Evolutionary conservation across 208 protist genomes (phyloP).

Genomic region (Plasmodiophora brassicae): DNA sequence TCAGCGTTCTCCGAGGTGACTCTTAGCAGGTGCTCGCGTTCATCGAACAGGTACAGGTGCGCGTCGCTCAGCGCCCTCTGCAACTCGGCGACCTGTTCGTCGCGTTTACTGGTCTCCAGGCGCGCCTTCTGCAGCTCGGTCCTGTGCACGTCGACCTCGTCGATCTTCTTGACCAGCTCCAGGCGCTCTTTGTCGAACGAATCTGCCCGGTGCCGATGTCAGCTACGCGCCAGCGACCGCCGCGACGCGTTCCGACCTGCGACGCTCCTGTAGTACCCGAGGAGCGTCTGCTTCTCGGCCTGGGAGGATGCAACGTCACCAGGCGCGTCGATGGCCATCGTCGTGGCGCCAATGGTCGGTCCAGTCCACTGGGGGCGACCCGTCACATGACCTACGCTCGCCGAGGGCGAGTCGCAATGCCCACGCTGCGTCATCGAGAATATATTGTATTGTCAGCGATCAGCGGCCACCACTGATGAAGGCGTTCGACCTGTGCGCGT

Average conservation of each 20-base stretch:
- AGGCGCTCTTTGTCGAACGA: conserved; percentile 4
- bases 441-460: no score
- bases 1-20: background rate
- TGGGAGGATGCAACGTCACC: no score
- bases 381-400: no score
- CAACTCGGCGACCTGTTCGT: background rate
- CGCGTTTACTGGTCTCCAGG: background rate
- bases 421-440: no score
- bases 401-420: no score
- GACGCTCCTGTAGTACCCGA: background rate
- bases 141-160: conserved; percentile 12
- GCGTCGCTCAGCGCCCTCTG: background rate
- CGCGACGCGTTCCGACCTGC: background rate
- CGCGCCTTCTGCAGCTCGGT: background rate
- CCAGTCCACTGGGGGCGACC: no score
- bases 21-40: conserved; percentile 7
- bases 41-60: conserved; percentile 7
- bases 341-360: no score
- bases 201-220: background rate
- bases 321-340: no score
- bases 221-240: background rate
- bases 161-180: background rate
- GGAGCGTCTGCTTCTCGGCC: background rate
- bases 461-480: no score
- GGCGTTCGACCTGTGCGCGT: no score